A percentile compares a stretch with the other conserved stretches of the same genome.
Conservation (phyloP, 2,329 filamentous ascomycete genomes). For the Metarhizium anisopliae region DNA sequence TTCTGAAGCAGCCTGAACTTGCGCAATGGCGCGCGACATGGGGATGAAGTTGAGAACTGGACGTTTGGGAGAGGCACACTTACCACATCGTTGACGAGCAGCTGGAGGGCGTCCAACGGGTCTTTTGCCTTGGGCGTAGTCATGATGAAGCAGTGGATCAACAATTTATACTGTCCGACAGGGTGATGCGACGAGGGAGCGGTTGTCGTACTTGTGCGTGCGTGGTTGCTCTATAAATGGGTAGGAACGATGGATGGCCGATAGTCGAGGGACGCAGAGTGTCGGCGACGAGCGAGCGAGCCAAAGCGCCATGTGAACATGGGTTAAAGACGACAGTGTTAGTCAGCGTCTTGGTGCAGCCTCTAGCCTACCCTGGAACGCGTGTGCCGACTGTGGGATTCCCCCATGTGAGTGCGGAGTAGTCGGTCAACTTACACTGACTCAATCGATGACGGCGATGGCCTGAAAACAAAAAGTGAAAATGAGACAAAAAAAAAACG, state of each 20-base stretch:
- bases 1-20: not conserved
- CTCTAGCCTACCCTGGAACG: too few species aligned
- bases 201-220: not conserved
- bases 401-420: too few species aligned
- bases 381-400: too few species aligned
- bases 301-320: not conserved
- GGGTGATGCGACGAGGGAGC: not conserved
- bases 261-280: not conserved
- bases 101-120: conserved; percentile 39
- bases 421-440: too few species aligned
- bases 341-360: too few species aligned
- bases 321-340: too few species aligned
- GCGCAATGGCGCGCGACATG: conserved; percentile 3
- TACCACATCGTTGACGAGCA: conserved; percentile 47
- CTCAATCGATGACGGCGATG: too few species aligned
- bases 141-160: conserved; percentile 8
- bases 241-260: not conserved
- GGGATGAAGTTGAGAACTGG: not conserved
- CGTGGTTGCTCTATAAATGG: not conserved
- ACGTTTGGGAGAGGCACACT: conserved; percentile 16
- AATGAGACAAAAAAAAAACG: too few species aligned
- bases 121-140: conserved; percentile 22
- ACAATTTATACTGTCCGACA: not conserved
- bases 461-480: too few species aligned
- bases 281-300: not conserved